Evolutionary conservation across 345 rosid genomes (phyloP), one percentile per base, ranked within the genome.

Genomic region (Sonneratia alba): DNA sequence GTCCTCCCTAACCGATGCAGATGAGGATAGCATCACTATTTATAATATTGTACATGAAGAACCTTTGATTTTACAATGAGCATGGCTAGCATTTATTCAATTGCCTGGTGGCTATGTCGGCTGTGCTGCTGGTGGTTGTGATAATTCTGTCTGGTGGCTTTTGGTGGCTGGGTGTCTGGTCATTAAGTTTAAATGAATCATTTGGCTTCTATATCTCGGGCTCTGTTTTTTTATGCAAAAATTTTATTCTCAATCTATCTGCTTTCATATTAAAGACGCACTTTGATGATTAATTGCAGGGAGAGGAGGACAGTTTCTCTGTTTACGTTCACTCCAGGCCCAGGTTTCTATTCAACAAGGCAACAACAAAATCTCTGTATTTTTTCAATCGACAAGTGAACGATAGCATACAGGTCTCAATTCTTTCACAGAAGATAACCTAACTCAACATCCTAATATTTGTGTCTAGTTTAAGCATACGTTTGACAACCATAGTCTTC

Each of bases 321-420:
- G 83, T 95, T 65, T 88, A 24, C 73, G 97, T 95, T 80, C 99
- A 95, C 73, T 88, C 99, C 47, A 88, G 99, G 86, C 99, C 98
- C 70, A 94, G 99, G 47, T 95, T 95, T 79, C 19, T 89, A 59
- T 80, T 95, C 71, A 92, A 80, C 73, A 86, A 88, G 82, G 97
- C 83, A 68, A 95, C 93, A 7, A 90, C 97, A 27, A 87, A 90
- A 79, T 95, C 97, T 3, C 75, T 70, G 45, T 83, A 82, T 80
- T 95, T 95, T 78, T 71, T 90, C 70, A 70, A 82, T 70, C 92
- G 96, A 16, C 99, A 95, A 85, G 85, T 95, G 78, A 95, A 87
- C 76, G 89, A 92, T 51, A 95, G 99, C 64, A 81, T 90, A 78
- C 89, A 92, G 99, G 99, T 91, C 32, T 36, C 51, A 67, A 8